Conservation (phyloP, 1,284 basidiomycete species). For the Testicularia cyperi region DNA sequence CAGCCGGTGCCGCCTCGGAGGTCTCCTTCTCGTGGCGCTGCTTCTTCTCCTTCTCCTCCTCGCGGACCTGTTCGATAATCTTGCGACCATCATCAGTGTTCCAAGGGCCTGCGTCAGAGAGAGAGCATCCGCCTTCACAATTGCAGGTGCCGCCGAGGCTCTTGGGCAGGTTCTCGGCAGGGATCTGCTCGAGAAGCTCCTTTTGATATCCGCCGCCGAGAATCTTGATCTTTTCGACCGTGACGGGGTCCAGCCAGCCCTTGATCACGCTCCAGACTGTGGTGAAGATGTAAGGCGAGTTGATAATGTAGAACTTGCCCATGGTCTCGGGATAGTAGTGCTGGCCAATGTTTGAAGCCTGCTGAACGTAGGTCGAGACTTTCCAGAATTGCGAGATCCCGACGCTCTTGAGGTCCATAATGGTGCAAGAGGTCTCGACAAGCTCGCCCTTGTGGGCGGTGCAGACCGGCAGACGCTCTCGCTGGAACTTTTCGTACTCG, state of each 20-base stretch:
- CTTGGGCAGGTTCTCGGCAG: conserved; percentile 76
- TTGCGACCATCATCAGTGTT: conserved; percentile 63
- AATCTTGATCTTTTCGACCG: conserved; percentile 71
- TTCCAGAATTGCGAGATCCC: conserved; percentile 81
- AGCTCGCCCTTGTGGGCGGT: conserved; percentile 73
- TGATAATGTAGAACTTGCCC: conserved; percentile 89
- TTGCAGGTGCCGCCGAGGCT: conserved; percentile 82
- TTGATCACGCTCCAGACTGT: conserved; percentile 88
- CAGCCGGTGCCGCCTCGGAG: conserved; percentile 3
- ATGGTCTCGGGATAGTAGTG: conserved; percentile 77
- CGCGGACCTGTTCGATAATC: conserved; percentile 49
- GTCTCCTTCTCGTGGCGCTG: conserved; percentile 18
- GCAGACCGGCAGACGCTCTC: conserved; percentile 73
- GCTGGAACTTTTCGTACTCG: conserved; percentile 90
- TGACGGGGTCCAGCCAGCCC: conserved; percentile 92
- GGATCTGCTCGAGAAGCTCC: conserved; percentile 65
- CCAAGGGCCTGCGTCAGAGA: conserved; percentile 94
- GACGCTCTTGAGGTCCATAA: conserved; percentile 86
- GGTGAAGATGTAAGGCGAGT: conserved; percentile 82
- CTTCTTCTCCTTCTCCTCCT: conserved; percentile 37
- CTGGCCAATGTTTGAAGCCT: conserved; percentile 81
- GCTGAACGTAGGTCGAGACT: conserved; percentile 82
- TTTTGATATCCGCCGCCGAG: conserved; percentile 47
- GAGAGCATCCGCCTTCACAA: conserved; percentile 78
- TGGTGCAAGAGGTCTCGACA: conserved; percentile 97